Percentiles rank a stretch among this genome's conserved stretches.
Evolutionary conservation across 1,284 basidiomycete genomes (phyloP).

Genomic region (Polyporus tsugae): DNA sequence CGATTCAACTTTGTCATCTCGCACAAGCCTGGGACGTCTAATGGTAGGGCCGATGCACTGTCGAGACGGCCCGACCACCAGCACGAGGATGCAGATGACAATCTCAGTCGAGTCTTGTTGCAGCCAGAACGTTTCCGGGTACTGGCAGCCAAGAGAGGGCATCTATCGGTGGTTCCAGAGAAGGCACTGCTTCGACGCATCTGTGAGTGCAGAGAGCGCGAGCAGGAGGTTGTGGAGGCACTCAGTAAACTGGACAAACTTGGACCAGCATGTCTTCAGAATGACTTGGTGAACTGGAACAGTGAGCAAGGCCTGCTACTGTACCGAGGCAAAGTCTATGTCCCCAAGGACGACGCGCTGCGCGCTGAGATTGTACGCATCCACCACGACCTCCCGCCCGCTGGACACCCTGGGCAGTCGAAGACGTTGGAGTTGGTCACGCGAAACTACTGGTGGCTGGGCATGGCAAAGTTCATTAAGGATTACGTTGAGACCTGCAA

Average conservation of each 20-base stretch:
- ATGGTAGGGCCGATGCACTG: conserved; percentile 48
- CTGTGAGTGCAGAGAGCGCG: not conserved
- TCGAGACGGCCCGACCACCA: conserved; percentile 48
- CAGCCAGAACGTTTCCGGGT: conserved; percentile 14
- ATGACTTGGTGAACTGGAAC: not conserved
- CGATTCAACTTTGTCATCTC: conserved; percentile 43
- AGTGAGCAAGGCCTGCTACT: not conserved
- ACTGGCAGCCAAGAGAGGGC: not conserved
- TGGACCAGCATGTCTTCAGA: not conserved
- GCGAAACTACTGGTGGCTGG: conserved; percentile 6
- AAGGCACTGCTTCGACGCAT: not conserved
- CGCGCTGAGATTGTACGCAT: not conserved
- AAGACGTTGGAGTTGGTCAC: conserved; percentile 7
- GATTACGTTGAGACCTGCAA: conserved; percentile 50
- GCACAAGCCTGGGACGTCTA: conserved; percentile 40
- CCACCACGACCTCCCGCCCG: not conserved
- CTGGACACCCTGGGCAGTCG: conserved; percentile 2
- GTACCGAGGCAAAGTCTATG: conserved; percentile 49
- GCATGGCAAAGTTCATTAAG: conserved; percentile 40
- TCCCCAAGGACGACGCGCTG: not conserved
- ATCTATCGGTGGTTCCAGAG: conserved; percentile 3
- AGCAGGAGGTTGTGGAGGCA: not conserved
- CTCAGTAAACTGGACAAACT: not conserved
- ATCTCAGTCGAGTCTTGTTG: conserved; percentile 35
- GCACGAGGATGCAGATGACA: conserved; percentile 25